These are phyloP conservation scores for Venturia pyrina DNA, from an alignment of 2,329 filamentous ascomycete genomes.

Conservation along the genomic window DNA sequence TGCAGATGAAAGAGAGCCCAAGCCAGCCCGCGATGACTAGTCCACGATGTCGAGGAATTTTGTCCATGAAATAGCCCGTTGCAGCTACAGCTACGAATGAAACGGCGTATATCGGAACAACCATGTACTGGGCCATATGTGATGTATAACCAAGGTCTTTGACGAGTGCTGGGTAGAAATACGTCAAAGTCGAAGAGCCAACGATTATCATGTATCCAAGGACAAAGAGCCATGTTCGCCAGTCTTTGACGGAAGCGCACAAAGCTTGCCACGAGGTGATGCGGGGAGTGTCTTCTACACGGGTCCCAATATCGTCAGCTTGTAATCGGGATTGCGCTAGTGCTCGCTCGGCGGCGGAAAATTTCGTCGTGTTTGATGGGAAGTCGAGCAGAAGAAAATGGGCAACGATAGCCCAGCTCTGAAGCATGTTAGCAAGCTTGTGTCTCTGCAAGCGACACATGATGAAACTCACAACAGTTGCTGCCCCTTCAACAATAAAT, in stretches of 20 bases:
- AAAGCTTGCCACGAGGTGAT: conserved; percentile 30
- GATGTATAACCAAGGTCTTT: conserved; percentile 40
- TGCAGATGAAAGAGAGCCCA: conserved; percentile 27
- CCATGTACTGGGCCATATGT: conserved; percentile 39
- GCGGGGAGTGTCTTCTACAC: conserved; percentile 21
- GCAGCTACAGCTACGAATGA: conserved; percentile 41
- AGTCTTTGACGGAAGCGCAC: conserved; percentile 31
- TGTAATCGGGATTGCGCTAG: conserved; percentile 36
- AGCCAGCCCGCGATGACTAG: conserved; percentile 42
- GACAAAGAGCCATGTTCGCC: conserved; percentile 39
- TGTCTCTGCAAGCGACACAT: conserved; percentile 29
- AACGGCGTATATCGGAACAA: conserved; percentile 42
- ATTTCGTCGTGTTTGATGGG: conserved; percentile 34
- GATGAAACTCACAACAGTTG: conserved; percentile 29
- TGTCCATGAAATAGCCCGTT: conserved; percentile 40
- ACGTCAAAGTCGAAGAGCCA: conserved; percentile 41
- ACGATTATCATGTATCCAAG: conserved; percentile 41
- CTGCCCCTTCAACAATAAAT: conserved; percentile 35
- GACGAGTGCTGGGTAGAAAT: conserved; percentile 46
- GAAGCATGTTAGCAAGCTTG: neutral
- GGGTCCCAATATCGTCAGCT: conserved; percentile 29
- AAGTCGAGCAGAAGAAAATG: conserved; percentile 41
- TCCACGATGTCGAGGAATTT: conserved; percentile 35
- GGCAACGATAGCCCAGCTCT: neutral
- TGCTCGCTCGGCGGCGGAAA: conserved; percentile 32